phyloP scores from a whole-genome alignment of 1,139 yeast genomes.

The Geotrichum bryndzae region DNA sequence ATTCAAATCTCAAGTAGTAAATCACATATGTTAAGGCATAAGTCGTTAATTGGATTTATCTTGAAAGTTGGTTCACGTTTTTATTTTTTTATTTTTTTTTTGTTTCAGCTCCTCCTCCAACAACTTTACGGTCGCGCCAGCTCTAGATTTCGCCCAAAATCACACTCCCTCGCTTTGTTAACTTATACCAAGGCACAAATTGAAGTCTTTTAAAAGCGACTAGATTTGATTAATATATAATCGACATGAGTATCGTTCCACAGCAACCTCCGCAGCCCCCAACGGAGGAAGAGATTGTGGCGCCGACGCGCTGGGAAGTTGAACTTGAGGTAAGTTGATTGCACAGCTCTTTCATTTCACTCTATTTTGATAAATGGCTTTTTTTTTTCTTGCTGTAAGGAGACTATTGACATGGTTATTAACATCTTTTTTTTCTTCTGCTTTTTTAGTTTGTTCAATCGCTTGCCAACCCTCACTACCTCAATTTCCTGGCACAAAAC shows the following conservation, averaged over 20 bases:
- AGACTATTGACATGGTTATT: not conserved
- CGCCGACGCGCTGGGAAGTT: constrained; percentile 76
- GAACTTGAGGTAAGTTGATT: constrained; percentile 52
- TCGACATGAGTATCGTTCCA: not conserved
- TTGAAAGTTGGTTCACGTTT: too few relatives aligned
- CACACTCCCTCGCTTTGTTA: not conserved
- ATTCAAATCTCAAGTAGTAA: too few relatives aligned
- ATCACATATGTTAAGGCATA: too few relatives aligned
- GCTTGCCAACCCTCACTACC: constrained; percentile 69
- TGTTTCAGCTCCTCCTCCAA: too few relatives aligned
- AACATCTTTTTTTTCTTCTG: not conserved
- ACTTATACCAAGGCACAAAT: not conserved
- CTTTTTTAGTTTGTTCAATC: constrained; percentile 59
- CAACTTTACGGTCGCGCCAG: too few relatives aligned
- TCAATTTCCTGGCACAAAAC: constrained; percentile 69
- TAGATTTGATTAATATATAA: not conserved
- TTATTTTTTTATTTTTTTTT: too few relatives aligned
- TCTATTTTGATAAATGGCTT: not conserved
- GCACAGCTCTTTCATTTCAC: not conserved
- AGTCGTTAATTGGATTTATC: too few relatives aligned
- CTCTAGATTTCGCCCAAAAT: too few relatives aligned
- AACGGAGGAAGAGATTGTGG: constrained; percentile 25
- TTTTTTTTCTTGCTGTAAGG: not conserved
- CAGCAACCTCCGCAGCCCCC: not conserved
- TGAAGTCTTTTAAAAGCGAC: too few relatives aligned